Evolutionary conservation across 108 stramenopile species (phyloP).

Genomic region (Fragilariopsis cylindrus): DNA sequence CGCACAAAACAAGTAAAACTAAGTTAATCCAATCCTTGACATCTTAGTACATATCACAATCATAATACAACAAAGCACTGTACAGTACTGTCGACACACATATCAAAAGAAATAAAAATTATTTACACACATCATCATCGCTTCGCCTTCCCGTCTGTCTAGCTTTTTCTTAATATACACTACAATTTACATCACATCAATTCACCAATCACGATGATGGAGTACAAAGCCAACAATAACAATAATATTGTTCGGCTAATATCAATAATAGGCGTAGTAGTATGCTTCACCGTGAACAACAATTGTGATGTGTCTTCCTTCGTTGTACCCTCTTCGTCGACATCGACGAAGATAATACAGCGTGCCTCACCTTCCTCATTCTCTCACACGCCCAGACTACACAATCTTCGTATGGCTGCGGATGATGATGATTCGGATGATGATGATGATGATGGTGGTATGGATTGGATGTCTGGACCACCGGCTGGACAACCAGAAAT

Average conservation of each 20-base stretch:
- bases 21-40: no score
- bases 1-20: no score
- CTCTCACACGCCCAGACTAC: not conserved
- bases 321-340: not conserved
- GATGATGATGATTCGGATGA: not conserved
- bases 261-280: not conserved
- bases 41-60: no score
- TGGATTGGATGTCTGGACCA: slow-evolving; percentile 3
- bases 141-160: not conserved
- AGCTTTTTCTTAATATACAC: not conserved
- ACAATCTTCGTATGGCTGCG: slow-evolving; percentile 1
- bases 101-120: not conserved
- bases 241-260: not conserved
- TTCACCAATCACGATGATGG: not conserved
- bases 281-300: not conserved
- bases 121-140: not conserved
- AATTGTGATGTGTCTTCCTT: not conserved
- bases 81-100: no score
- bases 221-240: not conserved
- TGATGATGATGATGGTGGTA: slow-evolving; percentile 2
- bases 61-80: no score
- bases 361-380: not conserved
- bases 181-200: not conserved
- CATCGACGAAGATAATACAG: slow-evolving; percentile 5
- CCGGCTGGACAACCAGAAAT: slow-evolving; percentile 13